phyloP scores from a whole-genome alignment of 2,329 filamentous ascomycete genomes.

The Penicillium decumbens region DNA sequence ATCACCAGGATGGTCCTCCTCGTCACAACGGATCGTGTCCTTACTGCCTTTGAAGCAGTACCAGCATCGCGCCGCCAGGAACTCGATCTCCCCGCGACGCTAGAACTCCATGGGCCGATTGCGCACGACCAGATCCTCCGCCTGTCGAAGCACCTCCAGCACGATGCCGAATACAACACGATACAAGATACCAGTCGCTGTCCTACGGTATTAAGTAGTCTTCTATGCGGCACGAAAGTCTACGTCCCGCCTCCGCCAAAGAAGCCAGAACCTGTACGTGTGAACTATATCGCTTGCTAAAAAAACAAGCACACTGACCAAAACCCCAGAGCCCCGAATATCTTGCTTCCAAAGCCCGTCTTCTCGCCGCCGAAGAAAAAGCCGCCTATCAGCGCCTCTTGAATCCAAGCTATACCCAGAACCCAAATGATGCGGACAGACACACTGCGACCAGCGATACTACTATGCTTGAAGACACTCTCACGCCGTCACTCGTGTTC shows the following conservation, averaged over 20 bases:
- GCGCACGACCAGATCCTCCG: slow-evolving; percentile 41
- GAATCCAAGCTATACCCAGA: slow-evolving; percentile 53
- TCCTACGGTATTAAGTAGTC: slow-evolving; percentile 56
- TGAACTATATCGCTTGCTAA: not conserved
- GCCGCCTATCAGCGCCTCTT: slow-evolving; percentile 75
- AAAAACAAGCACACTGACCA: not conserved
- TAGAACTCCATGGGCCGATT: slow-evolving; percentile 33
- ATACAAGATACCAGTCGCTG: not conserved
- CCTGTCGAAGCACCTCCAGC: slow-evolving; percentile 31
- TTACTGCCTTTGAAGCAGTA: slow-evolving; percentile 37
- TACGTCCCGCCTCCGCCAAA: slow-evolving; percentile 76
- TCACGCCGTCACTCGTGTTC: slow-evolving; percentile 61
- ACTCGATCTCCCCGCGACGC: slow-evolving; percentile 33
- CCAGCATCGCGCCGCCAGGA: slow-evolving; percentile 29
- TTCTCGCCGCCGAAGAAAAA: slow-evolving; percentile 77
- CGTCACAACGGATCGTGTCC: slow-evolving; percentile 37
- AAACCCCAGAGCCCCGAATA: slow-evolving; percentile 64
- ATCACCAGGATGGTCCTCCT: slow-evolving; percentile 40
- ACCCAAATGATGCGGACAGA: slow-evolving; percentile 43
- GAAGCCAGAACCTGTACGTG: slow-evolving; percentile 66
- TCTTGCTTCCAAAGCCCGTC: slow-evolving; percentile 77
- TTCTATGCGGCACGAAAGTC: slow-evolving; percentile 67
- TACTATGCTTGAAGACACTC: slow-evolving; percentile 27
- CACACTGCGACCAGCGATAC: slow-evolving; percentile 6
- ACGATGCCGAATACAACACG: slow-evolving; percentile 9